Base-by-base conservation (phyloP, 768 basidiomycete genomes). In the Calocera cornea region DNA sequence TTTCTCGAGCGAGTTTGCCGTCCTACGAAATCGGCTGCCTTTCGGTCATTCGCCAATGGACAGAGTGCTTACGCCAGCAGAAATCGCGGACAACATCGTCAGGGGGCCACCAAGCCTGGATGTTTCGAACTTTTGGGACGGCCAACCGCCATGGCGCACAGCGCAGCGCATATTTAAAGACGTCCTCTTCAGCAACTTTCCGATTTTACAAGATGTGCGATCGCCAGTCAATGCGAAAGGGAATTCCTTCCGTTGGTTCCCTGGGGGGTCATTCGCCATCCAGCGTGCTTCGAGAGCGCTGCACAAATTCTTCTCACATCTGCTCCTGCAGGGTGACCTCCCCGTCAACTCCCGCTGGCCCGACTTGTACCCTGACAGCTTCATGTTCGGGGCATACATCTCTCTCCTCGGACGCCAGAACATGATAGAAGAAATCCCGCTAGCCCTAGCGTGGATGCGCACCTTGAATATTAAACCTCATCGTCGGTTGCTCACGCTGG, bases 401-500 rank as follows among this genome's bases (percentile, higher is more conserved):
- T 72, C 80, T 64, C 77, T 90, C 2, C 79, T 90, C 7, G 87
- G 85, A 0, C 73, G 82, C 2, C 78, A 79, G 34, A 76, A 77
- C 1, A 78, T 79, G 1, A 79, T 82, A 10, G 72, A 76, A 0
- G 87, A 91, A 74, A 86, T 93, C 33, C 86, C 90, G 0, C 79
- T 83, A 14, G 79, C 79, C 14, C 74, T 93, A 0, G 84, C 83
- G 22, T 92, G 92, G 89, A 91, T 90, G 89, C 81, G 82, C 7
- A 79, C 78, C 17, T 71, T 90, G 41, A 75, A 75, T 0, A 76
- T 92, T 12, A 41, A 64, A 47, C 89, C 90, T 1, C 77, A 79
- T n/a, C 74, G 72, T 31, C 75, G 79, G 41, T 87, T 87, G 17
- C 75, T 93, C 14, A 82, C 85, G 1, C 73, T 85, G 0, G 84